Evolutionary conservation across 1,139 yeast genomes (phyloP).

Genomic region (Saccharomyces hybrid): DNA sequence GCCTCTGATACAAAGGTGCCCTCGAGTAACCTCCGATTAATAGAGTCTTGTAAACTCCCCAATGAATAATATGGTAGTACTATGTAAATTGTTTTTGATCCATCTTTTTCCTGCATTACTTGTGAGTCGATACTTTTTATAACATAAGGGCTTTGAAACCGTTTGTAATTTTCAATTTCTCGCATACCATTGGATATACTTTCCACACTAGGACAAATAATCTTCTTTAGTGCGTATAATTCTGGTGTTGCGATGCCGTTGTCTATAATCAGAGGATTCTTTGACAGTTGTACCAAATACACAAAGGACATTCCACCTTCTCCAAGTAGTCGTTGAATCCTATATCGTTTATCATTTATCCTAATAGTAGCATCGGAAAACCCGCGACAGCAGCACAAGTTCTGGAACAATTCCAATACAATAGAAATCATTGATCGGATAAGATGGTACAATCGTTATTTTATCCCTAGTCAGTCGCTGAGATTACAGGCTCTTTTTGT

Average conservation of each 20-base stretch:
- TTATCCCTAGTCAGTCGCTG: not conserved
- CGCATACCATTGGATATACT: conserved; percentile 63
- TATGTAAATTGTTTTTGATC: conserved; percentile 69
- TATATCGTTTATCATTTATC: conserved; percentile 28
- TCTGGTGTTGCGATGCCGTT: conserved; percentile 34
- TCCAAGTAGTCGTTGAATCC: conserved; percentile 62
- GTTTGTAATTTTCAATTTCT: conserved; percentile 68
- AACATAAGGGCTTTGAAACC: conserved; percentile 61
- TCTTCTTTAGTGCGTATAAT: conserved; percentile 70
- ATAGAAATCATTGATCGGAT: not conserved
- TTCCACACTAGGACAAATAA: conserved; percentile 66
- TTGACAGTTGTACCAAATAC: conserved; percentile 56
- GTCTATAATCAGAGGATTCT: conserved; percentile 1
- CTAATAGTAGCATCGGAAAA: conserved; percentile 3
- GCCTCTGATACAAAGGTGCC: conserved; percentile 46
- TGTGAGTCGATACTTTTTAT: conserved; percentile 64
- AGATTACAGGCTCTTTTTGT: not conserved
- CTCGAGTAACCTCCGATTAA: conserved; percentile 55
- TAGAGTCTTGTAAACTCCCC: conserved; percentile 72
- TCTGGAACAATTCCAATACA: not conserved
- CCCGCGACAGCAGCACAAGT: conserved; percentile 2
- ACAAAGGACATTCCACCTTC: conserved; percentile 90
- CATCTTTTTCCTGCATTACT: conserved; percentile 65
- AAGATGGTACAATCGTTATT: not conserved
- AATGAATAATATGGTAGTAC: conserved; percentile 66